phyloP scores from a whole-genome alignment of 2,329 filamentous ascomycete species.

The Cucurbitaria berberidis region DNA sequence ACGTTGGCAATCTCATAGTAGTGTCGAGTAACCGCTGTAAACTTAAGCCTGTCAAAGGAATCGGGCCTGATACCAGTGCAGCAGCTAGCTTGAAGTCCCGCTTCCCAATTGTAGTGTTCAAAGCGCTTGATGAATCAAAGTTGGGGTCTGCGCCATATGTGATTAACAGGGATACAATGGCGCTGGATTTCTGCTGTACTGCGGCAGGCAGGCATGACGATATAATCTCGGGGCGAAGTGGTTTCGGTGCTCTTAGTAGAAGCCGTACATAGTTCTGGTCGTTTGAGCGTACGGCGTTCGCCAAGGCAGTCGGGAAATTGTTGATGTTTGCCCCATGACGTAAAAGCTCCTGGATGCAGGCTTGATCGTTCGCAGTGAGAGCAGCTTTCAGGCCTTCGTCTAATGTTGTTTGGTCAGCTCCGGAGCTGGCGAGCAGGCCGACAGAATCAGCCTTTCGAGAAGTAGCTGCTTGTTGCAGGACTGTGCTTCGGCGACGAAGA shows the following conservation, averaged over 20 bases:
- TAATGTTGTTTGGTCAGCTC: conserved; percentile 44
- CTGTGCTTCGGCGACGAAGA: conserved; percentile 42
- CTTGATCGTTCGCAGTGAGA: conserved; percentile 38
- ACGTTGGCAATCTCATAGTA: conserved; percentile 36
- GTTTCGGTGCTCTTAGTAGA: conserved; percentile 42
- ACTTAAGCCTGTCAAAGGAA: conserved; percentile 26
- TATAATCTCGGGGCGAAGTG: conserved; percentile 36
- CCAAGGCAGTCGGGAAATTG: conserved; percentile 39
- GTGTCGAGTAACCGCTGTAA: conserved; percentile 39
- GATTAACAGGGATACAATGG: conserved; percentile 37
- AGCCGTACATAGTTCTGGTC: conserved; percentile 39
- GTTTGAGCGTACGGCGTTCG: conserved; percentile 39
- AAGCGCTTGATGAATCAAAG: conserved; percentile 40
- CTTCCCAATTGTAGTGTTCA: conserved; percentile 40
- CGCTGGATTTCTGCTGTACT: conserved; percentile 40
- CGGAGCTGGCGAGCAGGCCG: conserved; percentile 40
- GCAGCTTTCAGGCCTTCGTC: conserved; percentile 44
- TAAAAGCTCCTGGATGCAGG: conserved; percentile 42
- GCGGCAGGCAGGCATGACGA: conserved; percentile 42
- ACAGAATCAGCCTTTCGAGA: conserved; percentile 39
- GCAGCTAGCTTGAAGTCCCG: conserved; percentile 39
- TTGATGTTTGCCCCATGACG: conserved; percentile 44
- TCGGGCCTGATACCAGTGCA: conserved; percentile 37
- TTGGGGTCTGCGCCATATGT: conserved; percentile 46
- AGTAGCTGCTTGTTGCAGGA: conserved; percentile 44